Evolutionary conservation across 108 stramenopile species (phyloP).

Genomic region (Schizochytrium sp.): DNA sequence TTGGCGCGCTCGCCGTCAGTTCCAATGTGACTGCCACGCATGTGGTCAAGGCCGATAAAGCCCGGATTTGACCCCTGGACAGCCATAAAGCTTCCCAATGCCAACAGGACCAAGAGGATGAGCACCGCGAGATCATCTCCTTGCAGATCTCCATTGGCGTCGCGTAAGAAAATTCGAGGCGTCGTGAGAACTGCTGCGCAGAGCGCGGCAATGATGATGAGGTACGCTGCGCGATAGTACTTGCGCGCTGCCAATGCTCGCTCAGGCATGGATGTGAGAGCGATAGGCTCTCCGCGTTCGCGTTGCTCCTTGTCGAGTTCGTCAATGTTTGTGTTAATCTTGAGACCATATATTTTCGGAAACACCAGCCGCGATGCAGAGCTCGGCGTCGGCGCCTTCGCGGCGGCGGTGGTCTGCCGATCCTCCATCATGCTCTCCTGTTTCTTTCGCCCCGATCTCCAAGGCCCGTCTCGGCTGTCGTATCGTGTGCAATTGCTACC

Average conservation of each 20-base stretch:
- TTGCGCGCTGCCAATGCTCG: not conserved
- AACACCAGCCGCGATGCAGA: not conserved
- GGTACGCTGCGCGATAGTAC: not conserved
- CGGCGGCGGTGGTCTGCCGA: not conserved
- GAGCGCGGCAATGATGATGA: not conserved
- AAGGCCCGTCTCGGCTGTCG: too few species aligned
- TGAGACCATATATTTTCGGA: not conserved
- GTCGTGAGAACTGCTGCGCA: not conserved
- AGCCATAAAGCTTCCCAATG: slow-evolving; percentile 4
- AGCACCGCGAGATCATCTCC: not conserved
- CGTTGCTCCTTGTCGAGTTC: not conserved
- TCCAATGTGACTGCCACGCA: too few species aligned
- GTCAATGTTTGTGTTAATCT: not conserved
- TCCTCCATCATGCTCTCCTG: not conserved
- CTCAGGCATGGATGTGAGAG: not conserved
- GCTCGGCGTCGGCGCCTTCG: not conserved
- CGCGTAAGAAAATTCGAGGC: not conserved
- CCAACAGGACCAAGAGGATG: not conserved
- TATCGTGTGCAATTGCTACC: too few species aligned
- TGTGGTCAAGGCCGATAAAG: slow-evolving; percentile 22
- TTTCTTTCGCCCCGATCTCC: not conserved
- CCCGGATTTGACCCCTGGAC: slow-evolving; percentile 43
- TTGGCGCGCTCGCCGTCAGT: too few species aligned
- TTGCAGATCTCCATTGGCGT: not conserved
- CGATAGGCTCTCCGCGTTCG: too few species aligned